A percentile compares a stretch with the other conserved stretches of the same genome.
phyloP scores from a whole-genome alignment of 768 basidiomycete species.

The Hortiboletus flavorubellus region DNA sequence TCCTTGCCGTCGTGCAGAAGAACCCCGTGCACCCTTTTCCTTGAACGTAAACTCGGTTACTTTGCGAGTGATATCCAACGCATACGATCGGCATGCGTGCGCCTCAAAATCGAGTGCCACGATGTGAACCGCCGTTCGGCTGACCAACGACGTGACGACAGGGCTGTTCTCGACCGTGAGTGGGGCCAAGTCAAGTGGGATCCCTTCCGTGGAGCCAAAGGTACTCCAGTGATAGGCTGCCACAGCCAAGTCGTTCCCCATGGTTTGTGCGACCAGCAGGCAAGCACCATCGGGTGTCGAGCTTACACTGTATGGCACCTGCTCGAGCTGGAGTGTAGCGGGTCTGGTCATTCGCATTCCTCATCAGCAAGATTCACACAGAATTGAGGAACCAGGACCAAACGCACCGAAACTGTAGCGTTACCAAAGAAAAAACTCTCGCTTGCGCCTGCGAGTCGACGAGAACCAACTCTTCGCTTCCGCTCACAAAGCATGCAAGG shows the following conservation, averaged over 20 bases:
- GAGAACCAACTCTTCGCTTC: slow-evolving; percentile 50
- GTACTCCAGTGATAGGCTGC: slow-evolving; percentile 54
- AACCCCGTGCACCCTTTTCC: slow-evolving; percentile 33
- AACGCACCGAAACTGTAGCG: slow-evolving; percentile 50
- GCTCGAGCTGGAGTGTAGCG: slow-evolving; percentile 39
- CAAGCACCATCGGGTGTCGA: slow-evolving; percentile 57
- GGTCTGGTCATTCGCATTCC: slow-evolving; percentile 32
- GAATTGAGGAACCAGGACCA: background rate
- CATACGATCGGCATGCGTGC: slow-evolving; percentile 38
- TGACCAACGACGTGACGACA: slow-evolving; percentile 45
- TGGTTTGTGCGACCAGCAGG: slow-evolving; percentile 35
- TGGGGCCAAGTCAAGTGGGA: slow-evolving; percentile 33
- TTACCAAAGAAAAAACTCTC: slow-evolving; percentile 51
- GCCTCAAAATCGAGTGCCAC: slow-evolving; percentile 36
- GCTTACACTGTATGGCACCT: slow-evolving; percentile 29
- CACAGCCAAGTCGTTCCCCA: slow-evolving; percentile 16
- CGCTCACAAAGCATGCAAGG: slow-evolving; percentile 43
- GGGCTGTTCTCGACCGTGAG: slow-evolving; percentile 20
- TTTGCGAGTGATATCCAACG: slow-evolving; percentile 52
- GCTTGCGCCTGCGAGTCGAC: slow-evolving; percentile 43
- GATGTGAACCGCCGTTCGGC: slow-evolving; percentile 41
- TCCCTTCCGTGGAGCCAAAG: slow-evolving; percentile 52
- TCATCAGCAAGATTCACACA: background rate
- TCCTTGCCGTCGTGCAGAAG: slow-evolving; percentile 7
- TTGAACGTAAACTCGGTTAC: slow-evolving; percentile 55